Percentiles rank a stretch among this genome's conserved stretches.
Conservation (phyloP, 2,329 filamentous ascomycete species). For the Graphilbum fragrans region DNA sequence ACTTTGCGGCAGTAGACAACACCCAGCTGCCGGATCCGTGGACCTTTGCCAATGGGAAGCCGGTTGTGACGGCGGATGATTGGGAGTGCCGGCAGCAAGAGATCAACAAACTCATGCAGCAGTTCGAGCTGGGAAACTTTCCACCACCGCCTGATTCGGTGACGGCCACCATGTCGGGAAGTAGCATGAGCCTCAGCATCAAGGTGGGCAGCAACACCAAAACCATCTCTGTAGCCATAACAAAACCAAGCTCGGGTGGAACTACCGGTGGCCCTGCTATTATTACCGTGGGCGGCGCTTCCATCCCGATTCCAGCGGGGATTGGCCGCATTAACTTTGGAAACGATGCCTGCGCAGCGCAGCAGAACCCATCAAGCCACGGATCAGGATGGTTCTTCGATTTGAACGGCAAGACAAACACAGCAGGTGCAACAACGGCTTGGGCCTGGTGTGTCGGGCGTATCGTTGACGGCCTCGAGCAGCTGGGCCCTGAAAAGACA, state of each 20-base stretch:
- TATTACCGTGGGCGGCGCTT: constrained; percentile 37
- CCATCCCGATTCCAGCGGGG: constrained; percentile 36
- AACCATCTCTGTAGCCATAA: constrained; percentile 27
- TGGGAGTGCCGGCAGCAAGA: constrained; percentile 32
- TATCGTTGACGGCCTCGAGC: constrained; percentile 44
- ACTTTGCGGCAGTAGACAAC: constrained; percentile 17
- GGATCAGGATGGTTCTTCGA: constrained; percentile 45
- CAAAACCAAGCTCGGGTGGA: constrained; percentile 25
- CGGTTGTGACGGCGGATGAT: constrained; percentile 26
- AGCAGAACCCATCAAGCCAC: constrained; percentile 28
- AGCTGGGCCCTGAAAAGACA: constrained; percentile 22
- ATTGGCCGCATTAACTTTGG: constrained; percentile 43
- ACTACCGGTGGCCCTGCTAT: constrained; percentile 35
- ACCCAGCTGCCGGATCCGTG: constrained; percentile 30
- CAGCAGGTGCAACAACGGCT: constrained; percentile 40
- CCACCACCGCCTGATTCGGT: constrained; percentile 29
- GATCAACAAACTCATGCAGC: constrained; percentile 29
- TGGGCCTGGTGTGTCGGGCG: constrained; percentile 49
- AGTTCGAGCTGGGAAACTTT: constrained; percentile 32
- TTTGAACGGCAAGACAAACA: constrained; percentile 38
- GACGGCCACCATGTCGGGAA: constrained; percentile 21
- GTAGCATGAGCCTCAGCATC: constrained; percentile 10
- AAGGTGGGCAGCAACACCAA: constrained; percentile 23
- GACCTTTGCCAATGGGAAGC: constrained; percentile 26
- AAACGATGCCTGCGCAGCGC: constrained; percentile 40